Evolutionary conservation across 2,329 filamentous ascomycete genomes (phyloP), one percentile per base, ranked within the genome.

Genomic region (Leptographium wingfieldii): DNA sequence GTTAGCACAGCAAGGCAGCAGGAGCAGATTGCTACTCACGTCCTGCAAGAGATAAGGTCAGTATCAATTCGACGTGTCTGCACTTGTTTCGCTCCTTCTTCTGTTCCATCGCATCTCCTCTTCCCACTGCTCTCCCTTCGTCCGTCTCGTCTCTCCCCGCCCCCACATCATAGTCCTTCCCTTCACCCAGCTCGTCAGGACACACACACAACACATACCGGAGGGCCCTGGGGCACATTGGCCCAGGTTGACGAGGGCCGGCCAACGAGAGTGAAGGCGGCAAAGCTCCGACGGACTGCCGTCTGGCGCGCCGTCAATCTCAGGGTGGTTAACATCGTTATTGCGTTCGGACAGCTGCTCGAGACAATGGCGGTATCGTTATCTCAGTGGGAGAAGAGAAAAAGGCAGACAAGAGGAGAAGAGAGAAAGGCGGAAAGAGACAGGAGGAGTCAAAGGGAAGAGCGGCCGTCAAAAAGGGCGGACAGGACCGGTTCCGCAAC

Each of bases 161-260:
- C 29, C 51, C 51, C 51, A 16, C 51, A 54, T 49, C 48, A 7
- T 22, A 27, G n/a, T 22, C 48, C 7, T 49, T 22, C 11, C 14
- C 49, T 5, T 25, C 14, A 14, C 16, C 49, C 22, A 22, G 5
- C 40, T 25, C 46, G 46, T 10, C 46, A 6, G n/a, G 46, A 25
- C 35, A 56, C 31, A 31, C 31, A 31, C 31, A 7, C 31, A 31
- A 19, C 16, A 83, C 88, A 76, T 84, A 94, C 91, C 72, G 92
- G 92, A 82, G 92, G 92, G 65, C 92, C 92, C 77, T 96, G 90
- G 67, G 90, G 87, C 60, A 97, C 90, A 70, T 88, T 87, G 71
- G 89, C 84, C 92, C 92, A 97, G 67, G 88, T 89, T 63, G 91
- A 96, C 67, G 83, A 85, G 68, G 85, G 73, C 66, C 80, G 82